phyloP scores from a whole-genome alignment of 257 asterid genomes.

The Penstemon eatonii region DNA sequence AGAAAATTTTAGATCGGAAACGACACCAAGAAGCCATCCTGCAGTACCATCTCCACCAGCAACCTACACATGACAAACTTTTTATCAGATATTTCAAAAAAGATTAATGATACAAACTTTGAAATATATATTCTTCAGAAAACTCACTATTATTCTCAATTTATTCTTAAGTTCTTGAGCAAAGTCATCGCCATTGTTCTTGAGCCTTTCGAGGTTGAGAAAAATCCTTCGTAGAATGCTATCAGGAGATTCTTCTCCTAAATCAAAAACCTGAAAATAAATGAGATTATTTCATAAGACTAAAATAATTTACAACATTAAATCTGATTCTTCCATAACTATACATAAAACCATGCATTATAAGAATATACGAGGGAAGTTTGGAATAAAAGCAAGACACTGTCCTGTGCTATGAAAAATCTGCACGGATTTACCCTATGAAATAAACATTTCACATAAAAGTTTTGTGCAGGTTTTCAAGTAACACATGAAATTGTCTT shows the following conservation, averaged over 20 bases:
- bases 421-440: not conserved
- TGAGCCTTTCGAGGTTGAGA: conserved; percentile 56
- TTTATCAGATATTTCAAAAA: not conserved
- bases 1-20: conserved; percentile 80
- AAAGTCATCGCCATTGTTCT: conserved; percentile 49
- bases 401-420: not conserved
- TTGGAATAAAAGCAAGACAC: too few relatives aligned
- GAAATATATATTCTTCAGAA: not conserved
- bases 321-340: not conserved
- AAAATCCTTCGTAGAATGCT: conserved; percentile 53
- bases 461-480: not conserved
- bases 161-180: conserved; percentile 46
- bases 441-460: not conserved
- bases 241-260: conserved; percentile 42
- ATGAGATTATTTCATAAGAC: conserved; percentile 10
- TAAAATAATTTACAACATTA: not conserved
- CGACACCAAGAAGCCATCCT: conserved; percentile 97
- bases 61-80: conserved; percentile 47
- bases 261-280: conserved; percentile 63
- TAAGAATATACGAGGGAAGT: too few relatives aligned
- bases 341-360: too few relatives aligned
- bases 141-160: conserved; percentile 52
- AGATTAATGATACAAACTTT: not conserved
- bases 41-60: conserved; percentile 99
- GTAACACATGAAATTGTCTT: not conserved